These are phyloP conservation scores for Symbiodinium pilosum DNA, from an alignment of 73 alveolate genomes.

Conservation along the genomic window DNA sequence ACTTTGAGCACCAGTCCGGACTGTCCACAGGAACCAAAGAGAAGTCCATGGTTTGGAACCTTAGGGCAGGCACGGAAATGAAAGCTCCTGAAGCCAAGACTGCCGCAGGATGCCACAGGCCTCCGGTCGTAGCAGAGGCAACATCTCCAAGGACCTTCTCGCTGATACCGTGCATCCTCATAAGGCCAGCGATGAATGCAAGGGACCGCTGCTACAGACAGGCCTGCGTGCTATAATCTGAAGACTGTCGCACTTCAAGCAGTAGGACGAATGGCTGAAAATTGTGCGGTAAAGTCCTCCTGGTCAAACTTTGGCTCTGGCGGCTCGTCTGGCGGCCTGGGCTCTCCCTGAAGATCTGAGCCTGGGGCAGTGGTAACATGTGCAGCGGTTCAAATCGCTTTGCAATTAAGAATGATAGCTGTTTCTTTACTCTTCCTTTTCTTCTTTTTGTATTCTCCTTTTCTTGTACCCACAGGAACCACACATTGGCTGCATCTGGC, in stretches of 20 bases:
- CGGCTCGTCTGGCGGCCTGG: conserved; percentile 10
- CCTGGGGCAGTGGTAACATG: neutral
- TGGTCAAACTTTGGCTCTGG: conserved; percentile 66
- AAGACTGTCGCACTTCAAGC: neutral
- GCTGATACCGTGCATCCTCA: conserved; percentile 85
- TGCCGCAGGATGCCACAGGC: neutral
- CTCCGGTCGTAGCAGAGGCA: conserved; percentile 78
- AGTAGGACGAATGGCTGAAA: neutral
- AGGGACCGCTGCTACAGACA: neutral
- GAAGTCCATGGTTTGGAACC: conserved; percentile 89
- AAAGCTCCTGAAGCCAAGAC: neutral
- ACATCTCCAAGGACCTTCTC: conserved; percentile 84
- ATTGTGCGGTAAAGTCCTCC: conserved; percentile 20
- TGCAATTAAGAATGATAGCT: too few relatives aligned
- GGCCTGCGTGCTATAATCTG: too few relatives aligned
- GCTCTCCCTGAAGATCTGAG: conserved; percentile 51
- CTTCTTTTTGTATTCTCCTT: too few relatives aligned
- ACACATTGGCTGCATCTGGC: too few relatives aligned
- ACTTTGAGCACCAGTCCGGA: conserved; percentile 72
- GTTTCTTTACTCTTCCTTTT: too few relatives aligned
- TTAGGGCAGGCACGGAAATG: neutral
- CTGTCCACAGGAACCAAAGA: conserved; percentile 66
- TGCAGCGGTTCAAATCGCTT: neutral
- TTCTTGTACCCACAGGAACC: too few relatives aligned
- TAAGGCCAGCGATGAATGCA: neutral